Evolutionary conservation across 768 basidiomycete genomes (phyloP), one percentile per base, ranked within the genome.

Genomic region (Termitomyces sp.): DNA sequence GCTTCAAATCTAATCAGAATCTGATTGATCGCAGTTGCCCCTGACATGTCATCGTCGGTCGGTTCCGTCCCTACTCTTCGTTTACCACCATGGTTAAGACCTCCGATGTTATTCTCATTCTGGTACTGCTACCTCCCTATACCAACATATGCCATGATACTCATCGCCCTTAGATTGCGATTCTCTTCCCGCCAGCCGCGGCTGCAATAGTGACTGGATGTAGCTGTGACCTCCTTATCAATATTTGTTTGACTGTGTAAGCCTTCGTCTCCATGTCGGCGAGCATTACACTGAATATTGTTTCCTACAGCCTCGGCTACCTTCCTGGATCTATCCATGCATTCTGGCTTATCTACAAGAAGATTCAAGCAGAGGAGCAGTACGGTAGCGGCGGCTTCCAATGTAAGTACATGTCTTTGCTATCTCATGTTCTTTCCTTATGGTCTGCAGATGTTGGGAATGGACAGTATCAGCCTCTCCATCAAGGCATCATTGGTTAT

Each of bases 331-430:
- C 79, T 43, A 74, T 82, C 46, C 91, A 94, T 67, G 89, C 91
- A 1, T 93, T 93, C 75, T 93, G 89, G 89, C 79, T 95, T 53
- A 93, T 94, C 56, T 93, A 93, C 76, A 88, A 81, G 81, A 89
- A 88, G 81, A 93, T 93, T 81, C 80, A 90, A 65, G 93, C 92
- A 0, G 89, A 92, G 65, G 91, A 92, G 65, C 80, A 78, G 42
- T 95, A 91, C 66, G 93, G 93, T 13, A 72, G 68, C 5, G 91
- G 89, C 20, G 88, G 88, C 33, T 94, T 85, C 76, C 71, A 78
- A 52, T 94, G 91, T 92, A 67, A 67, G 91, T 80, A 9, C 30
- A 48, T 45, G 20, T 33, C 32, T 22, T 10, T 33, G 20, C 2
- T 47, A 6, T 8, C 5, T 44, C 22, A 34, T 56, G 5, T 18